Percentiles rank a stretch among this genome's conserved stretches.
Evolutionary conservation across 2,329 filamentous ascomycete species (phyloP).

Genomic region (Pseudogymnoascus sp.): DNA sequence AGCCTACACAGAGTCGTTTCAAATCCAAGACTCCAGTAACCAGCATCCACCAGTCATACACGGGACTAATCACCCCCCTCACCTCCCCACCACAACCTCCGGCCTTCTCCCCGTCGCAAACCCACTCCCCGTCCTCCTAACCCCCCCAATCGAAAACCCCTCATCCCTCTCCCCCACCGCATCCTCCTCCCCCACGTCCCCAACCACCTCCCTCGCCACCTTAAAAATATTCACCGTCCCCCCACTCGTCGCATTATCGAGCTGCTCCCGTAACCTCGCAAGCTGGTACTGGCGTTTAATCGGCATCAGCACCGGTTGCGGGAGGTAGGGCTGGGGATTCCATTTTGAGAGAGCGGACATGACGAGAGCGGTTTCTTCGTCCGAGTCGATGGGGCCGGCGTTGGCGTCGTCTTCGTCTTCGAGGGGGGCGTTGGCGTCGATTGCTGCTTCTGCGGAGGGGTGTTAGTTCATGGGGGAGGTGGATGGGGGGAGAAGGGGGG

Average conservation of each 20-base stretch:
- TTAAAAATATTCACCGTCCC: constrained; percentile 59
- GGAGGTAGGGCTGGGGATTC: constrained; percentile 69
- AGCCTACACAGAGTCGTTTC: neutral
- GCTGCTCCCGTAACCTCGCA: constrained; percentile 55
- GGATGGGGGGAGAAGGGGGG: constrained; percentile 9
- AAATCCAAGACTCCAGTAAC: neutral
- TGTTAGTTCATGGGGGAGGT: constrained; percentile 14
- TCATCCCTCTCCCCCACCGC: constrained; percentile 1
- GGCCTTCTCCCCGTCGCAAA: neutral
- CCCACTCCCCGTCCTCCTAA: neutral
- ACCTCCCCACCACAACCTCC: neutral
- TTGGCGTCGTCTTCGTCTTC: constrained; percentile 80
- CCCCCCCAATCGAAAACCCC: neutral
- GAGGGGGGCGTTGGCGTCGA: constrained; percentile 86
- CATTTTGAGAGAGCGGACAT: constrained; percentile 74
- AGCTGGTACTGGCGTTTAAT: constrained; percentile 57
- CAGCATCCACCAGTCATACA: too few relatives aligned
- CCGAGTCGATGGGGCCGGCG: constrained; percentile 77
- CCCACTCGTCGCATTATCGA: constrained; percentile 58
- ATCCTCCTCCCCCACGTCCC: constrained; percentile 24
- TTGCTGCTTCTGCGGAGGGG: constrained; percentile 66
- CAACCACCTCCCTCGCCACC: constrained; percentile 30
- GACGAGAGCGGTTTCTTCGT: constrained; percentile 85
- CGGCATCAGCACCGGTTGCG: constrained; percentile 53
- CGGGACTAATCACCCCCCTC: neutral